A percentile compares a stretch with the other conserved stretches of the same genome.
phyloP scores from a whole-genome alignment of 2,329 filamentous ascomycete species.

The Fusarium subglutinans region DNA sequence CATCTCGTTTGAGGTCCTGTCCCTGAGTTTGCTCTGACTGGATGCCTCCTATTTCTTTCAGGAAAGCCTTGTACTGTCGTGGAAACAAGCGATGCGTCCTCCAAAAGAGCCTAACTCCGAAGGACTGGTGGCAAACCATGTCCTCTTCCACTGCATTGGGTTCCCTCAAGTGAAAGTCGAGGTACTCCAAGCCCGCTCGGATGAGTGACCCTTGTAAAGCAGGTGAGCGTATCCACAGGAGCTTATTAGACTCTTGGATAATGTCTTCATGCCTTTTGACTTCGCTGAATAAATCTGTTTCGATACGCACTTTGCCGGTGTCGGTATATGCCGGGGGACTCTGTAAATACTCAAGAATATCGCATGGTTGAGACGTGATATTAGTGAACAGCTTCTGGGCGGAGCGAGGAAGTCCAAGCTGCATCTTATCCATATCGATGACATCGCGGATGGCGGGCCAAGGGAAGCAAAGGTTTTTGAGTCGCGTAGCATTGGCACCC shows the following conservation, averaged over 20 bases:
- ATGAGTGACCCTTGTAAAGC: conserved; percentile 3
- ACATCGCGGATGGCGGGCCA: conserved; percentile 27
- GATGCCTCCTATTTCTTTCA: neutral
- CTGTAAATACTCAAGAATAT: conserved; percentile 22
- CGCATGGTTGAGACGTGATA: conserved; percentile 11
- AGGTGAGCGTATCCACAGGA: conserved; percentile 23
- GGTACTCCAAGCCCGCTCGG: conserved; percentile 6
- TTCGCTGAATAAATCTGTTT: conserved; percentile 11
- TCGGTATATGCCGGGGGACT: conserved; percentile 19
- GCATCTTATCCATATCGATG: conserved; percentile 15
- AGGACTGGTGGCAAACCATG: neutral
- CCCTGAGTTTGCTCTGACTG: neutral
- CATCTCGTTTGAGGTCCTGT: neutral
- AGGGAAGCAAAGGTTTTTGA: conserved; percentile 26
- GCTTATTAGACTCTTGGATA: conserved; percentile 6
- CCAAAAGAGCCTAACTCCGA: conserved; percentile 14
- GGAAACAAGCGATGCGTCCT: conserved; percentile 15
- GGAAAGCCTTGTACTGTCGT: conserved; percentile 6
- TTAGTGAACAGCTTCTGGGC: conserved; percentile 25
- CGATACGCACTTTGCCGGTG: neutral
- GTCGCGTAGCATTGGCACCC: neutral
- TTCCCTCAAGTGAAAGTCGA: conserved; percentile 4
- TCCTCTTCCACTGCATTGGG: neutral
- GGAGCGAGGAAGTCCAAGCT: conserved; percentile 1
- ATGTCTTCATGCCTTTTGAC: conserved; percentile 7